Base-by-base conservation (phyloP, 495 filamentous ascomycete species). In the Talaromyces adpressus region DNA sequence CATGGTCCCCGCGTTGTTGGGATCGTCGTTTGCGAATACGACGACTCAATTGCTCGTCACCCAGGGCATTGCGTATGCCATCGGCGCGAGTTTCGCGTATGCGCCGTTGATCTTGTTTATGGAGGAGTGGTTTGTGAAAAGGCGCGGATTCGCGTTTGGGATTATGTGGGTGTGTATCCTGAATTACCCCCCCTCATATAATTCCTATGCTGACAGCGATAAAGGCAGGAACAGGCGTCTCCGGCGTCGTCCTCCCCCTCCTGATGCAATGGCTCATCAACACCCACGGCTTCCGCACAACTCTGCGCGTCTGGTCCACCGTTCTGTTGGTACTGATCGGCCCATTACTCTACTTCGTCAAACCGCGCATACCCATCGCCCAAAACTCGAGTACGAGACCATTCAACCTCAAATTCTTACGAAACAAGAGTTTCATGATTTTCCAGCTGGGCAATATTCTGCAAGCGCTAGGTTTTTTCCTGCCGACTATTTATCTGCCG, bases 401-500 rank as follows among this genome's bases (percentile, higher is more conserved):
- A 29, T 23, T 72, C 62, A 64, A 75, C 66, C 71, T 83, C 53
- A 67, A 65, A 14, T 88, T 87, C 65, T 62, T 86, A 8, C 34
- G 64, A 18, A 68, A 73, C 27, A 68, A 67, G 0, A 71, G 74
- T 1, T 89, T 89, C 68, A 67, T 77, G 64, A 67, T 82, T 27
- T 80, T 84, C 45, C 79, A 85, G 64, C 57, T 77, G 0, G 79
- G 81, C 41, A 85, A 85, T 67, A 73, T 83, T 36, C 61, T 85
- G 53, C 77, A 89, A 67, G 78, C 76, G 0, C 68, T 84, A 7
- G 87, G 87, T 4, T 89, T 79, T 67, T 88, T 89, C 70, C 70
- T 88, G 0, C 85, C 87, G 0, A 72, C 74, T 0, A 79, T 87
- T 53, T 90, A 86, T 67, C 74, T 90, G 0, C 84, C 85, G 6